These are phyloP conservation scores for Pleurotus tuber-regium DNA, from an alignment of 768 basidiomycete species.

Conservation along the genomic window DNA sequence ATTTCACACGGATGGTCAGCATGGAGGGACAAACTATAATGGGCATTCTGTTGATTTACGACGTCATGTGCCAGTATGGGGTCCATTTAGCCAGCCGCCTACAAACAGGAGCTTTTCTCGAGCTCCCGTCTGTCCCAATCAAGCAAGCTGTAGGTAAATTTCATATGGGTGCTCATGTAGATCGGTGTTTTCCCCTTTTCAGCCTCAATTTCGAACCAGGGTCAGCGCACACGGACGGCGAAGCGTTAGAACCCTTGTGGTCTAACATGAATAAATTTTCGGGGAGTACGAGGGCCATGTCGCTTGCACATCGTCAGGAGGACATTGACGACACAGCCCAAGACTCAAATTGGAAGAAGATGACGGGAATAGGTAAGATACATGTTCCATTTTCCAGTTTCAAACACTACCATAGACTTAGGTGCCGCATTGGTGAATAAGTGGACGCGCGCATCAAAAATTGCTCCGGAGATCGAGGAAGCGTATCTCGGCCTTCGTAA, in stretches of 20 bases:
- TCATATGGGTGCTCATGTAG: conserved; percentile 18
- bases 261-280: conserved; percentile 21
- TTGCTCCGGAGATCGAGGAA: background rate
- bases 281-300: conserved; percentile 29
- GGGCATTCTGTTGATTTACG: conserved; percentile 20
- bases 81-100: conserved; percentile 17
- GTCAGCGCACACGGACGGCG: conserved; percentile 28
- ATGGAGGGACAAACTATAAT: background rate
- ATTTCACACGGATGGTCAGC: background rate
- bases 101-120: conserved; percentile 2
- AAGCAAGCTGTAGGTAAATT: conserved; percentile 13
- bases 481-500: background rate
- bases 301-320: conserved; percentile 23
- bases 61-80: conserved; percentile 26
- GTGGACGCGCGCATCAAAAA: conserved; percentile 1
- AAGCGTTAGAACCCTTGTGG: conserved; percentile 34
- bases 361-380: conserved; percentile 20
- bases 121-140: background rate
- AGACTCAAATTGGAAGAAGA: conserved; percentile 34
- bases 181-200: conserved; percentile 13
- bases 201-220: conserved; percentile 26
- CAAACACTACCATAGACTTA: background rate
- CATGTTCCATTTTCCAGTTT: background rate
- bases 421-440: conserved; percentile 12
- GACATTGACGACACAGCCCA: conserved; percentile 34